Evolutionary conservation across 441 rosid species (phyloP).

Genomic region (Erysimum cheiri): DNA sequence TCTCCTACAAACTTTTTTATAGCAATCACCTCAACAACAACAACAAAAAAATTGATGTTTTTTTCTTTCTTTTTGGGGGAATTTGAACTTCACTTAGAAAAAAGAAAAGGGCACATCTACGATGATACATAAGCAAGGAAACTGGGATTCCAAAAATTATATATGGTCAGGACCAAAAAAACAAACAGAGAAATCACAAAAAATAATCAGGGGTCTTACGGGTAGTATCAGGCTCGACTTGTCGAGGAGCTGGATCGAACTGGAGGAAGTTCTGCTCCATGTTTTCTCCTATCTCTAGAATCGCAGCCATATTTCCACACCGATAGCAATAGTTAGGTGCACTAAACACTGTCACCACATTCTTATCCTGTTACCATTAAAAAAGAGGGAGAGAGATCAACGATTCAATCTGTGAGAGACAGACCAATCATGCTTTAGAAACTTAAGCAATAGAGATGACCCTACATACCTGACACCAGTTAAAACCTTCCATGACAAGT

Average conservation of each 20-base stretch:
- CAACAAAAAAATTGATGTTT: conserved; percentile 27
- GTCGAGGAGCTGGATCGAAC: conserved; percentile 98
- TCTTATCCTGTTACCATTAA: conserved; percentile 66
- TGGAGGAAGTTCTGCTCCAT: conserved; percentile 99
- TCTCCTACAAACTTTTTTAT: conserved; percentile 32
- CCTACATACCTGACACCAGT: conserved; percentile 89
- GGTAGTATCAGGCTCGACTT: conserved; percentile 92
- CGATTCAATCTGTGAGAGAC: background rate
- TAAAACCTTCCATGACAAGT: conserved; percentile 99
- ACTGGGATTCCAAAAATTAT: conserved; percentile 52
- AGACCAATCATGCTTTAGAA: conserved; percentile 10
- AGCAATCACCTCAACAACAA: conserved; percentile 33
- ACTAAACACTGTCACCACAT: conserved; percentile 97
- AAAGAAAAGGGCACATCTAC: conserved; percentile 58
- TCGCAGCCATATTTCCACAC: conserved; percentile 99
- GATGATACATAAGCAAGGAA: conserved; percentile 51
- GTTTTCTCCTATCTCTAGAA: conserved; percentile 93
- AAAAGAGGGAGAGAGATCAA: conserved; percentile 14
- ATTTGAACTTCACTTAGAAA: conserved; percentile 30
- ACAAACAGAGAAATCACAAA: conserved; percentile 59
- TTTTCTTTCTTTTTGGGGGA: conserved; percentile 31
- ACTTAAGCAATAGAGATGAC: conserved; percentile 1
- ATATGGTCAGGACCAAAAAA: conserved; percentile 23
- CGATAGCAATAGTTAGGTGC: conserved; percentile 99
- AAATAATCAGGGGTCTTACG: conserved; percentile 99